phyloP scores from a whole-genome alignment of 768 basidiomycete genomes.

The Leccinum disarticulatum region DNA sequence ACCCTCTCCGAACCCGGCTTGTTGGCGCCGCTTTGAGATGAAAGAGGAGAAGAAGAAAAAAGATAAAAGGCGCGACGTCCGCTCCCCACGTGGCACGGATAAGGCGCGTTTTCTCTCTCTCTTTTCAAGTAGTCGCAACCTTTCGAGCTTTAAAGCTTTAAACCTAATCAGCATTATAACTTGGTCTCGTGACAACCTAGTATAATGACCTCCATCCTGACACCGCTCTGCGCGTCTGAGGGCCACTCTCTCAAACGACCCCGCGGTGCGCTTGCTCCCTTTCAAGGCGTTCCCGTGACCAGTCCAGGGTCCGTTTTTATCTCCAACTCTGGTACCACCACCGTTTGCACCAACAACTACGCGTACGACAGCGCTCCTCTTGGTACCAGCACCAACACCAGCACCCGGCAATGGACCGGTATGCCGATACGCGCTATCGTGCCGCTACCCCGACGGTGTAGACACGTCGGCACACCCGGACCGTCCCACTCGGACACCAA shows the following conservation, averaged over 20 bases:
- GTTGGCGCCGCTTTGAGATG: constrained; percentile 4
- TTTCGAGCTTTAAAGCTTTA: neutral
- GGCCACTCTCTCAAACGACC: constrained; percentile 6
- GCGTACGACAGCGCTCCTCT: neutral
- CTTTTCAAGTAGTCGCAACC: neutral
- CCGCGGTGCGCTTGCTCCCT: neutral
- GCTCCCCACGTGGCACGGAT: neutral
- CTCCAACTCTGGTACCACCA: neutral
- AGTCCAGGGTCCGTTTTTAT: neutral
- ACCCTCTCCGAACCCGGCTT: neutral
- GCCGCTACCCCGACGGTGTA: constrained; percentile 16
- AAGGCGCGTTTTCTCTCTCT: neutral
- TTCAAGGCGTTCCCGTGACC: neutral
- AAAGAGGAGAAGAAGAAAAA: constrained; percentile 1
- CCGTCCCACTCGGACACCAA: neutral
- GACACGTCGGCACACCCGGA: neutral
- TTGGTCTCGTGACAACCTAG: neutral
- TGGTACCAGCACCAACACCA: neutral
- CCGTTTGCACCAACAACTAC: neutral
- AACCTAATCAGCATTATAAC: neutral
- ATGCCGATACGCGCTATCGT: constrained; percentile 25
- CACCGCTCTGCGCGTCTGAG: neutral
- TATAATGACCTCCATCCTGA: constrained; percentile 16
- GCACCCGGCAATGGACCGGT: constrained; percentile 16
- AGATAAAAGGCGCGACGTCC: neutral